Conservation (phyloP, 2,329 filamentous ascomycete genomes). For the Calonectria naviculata region DNA sequence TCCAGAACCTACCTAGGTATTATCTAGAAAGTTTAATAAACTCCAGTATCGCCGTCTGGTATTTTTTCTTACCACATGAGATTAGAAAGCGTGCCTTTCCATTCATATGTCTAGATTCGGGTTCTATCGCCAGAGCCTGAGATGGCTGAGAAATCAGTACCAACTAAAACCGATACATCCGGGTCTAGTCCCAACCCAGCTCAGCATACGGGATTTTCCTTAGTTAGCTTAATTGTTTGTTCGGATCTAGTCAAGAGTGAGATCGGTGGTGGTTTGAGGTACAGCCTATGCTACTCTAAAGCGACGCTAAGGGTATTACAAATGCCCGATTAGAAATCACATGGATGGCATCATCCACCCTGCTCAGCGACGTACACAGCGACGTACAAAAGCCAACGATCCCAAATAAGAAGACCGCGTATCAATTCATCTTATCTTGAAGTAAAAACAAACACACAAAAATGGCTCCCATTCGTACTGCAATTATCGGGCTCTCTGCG, state of each 20-base stretch:
- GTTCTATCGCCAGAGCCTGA: too few relatives aligned
- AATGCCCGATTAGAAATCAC: conserved; percentile 29
- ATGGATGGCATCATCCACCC: conserved; percentile 19
- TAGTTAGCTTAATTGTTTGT: background rate
- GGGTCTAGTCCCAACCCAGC: background rate
- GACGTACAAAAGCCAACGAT: background rate
- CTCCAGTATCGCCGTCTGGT: too few relatives aligned
- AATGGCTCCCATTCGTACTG: conserved; percentile 65
- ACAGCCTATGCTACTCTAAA: background rate
- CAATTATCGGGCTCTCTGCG: conserved; percentile 68
- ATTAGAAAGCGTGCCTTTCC: too few relatives aligned
- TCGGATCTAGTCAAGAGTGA: too few relatives aligned
- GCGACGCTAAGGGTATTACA: conserved; percentile 8
- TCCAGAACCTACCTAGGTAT: too few relatives aligned
- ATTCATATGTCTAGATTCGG: too few relatives aligned
- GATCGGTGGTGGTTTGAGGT: background rate
- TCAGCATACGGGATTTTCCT: background rate
- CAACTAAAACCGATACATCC: too few relatives aligned
- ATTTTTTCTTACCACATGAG: too few relatives aligned
- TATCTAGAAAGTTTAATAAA: too few relatives aligned
- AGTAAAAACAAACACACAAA: background rate
- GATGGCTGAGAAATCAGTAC: too few relatives aligned
- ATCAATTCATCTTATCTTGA: background rate
- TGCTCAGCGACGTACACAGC: background rate
- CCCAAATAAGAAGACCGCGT: too few relatives aligned